Percentiles rank a stretch among this genome's conserved stretches.
These are phyloP conservation scores for Sherardia arvensis DNA, from an alignment of 257 asterid species.

Conservation along the genomic window DNA sequence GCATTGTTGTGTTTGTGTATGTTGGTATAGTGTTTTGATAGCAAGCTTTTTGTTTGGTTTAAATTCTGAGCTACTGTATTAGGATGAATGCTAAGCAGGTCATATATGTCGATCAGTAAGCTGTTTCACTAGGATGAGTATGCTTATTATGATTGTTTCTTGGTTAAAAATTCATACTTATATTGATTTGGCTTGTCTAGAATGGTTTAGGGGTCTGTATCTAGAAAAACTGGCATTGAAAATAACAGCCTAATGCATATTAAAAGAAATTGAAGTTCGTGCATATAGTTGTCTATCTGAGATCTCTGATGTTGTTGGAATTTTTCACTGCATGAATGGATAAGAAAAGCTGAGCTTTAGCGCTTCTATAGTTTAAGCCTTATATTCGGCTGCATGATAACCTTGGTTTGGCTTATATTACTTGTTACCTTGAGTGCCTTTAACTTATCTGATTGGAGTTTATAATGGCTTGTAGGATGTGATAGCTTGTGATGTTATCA, in stretches of 20 bases:
- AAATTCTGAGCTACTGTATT: background rate
- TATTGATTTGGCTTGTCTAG: background rate
- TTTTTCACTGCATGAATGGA: background rate
- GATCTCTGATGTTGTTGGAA: background rate
- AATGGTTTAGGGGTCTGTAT: background rate
- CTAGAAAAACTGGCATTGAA: background rate
- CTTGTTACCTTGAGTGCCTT: background rate
- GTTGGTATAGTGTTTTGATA: background rate
- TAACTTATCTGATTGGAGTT: background rate
- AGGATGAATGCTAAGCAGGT: background rate
- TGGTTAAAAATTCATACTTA: background rate
- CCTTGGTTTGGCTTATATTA: background rate
- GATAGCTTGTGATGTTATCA: conserved; percentile 87
- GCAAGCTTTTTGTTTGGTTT: no score
- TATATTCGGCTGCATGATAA: background rate
- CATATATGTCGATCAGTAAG: background rate
- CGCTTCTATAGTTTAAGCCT: background rate
- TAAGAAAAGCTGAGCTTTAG: background rate
- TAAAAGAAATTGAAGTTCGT: background rate
- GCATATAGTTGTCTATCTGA: background rate
- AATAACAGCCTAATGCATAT: background rate
- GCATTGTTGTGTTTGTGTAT: background rate
- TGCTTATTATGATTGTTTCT: background rate
- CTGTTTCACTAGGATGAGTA: background rate
- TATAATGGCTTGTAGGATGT: conserved; percentile 48